Percentiles rank a stretch among this genome's conserved stretches.
Evolutionary conservation across 768 basidiomycete species (phyloP).

Genomic region (Psilocybe azurescens): DNA sequence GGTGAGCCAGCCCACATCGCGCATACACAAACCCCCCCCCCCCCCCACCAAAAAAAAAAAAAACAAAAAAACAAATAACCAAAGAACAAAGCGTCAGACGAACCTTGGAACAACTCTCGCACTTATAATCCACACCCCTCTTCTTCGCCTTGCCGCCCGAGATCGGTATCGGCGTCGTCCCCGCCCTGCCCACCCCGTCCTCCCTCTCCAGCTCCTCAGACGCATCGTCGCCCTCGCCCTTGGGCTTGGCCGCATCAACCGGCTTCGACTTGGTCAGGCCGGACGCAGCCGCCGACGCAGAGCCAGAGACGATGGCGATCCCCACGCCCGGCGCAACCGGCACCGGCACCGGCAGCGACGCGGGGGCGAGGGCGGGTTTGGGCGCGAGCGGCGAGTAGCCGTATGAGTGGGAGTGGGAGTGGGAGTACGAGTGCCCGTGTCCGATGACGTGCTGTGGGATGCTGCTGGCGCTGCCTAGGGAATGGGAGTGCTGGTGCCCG

Average conservation of each 20-base stretch:
- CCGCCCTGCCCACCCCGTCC: not conserved
- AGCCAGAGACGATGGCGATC: conserved; percentile 14
- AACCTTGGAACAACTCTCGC: conserved; percentile 96
- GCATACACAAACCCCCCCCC: too few species aligned
- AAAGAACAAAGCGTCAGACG: conserved; percentile 18
- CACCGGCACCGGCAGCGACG: conserved; percentile 11
- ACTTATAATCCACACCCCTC: conserved; percentile 85
- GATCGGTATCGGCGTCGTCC: conserved; percentile 43
- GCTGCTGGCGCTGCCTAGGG: conserved; percentile 5
- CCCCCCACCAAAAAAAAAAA: too few species aligned
- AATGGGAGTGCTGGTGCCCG: conserved; percentile 12
- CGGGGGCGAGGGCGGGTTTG: conserved; percentile 12
- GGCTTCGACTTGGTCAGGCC: conserved; percentile 14
- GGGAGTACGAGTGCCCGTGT: conserved; percentile 1
- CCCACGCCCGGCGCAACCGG: conserved; percentile 21
- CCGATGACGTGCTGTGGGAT: conserved; percentile 8
- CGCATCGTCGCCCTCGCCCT: not conserved
- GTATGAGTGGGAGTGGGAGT: conserved; percentile 7
- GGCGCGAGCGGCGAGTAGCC: conserved; percentile 17
- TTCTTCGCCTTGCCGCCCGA: conserved; percentile 60
- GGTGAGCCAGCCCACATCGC: too few species aligned
- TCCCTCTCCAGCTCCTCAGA: not conserved
- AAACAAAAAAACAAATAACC: not conserved
- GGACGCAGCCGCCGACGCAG: not conserved
- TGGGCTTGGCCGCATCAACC: conserved; percentile 4